Percentiles rank a stretch among this genome's conserved stretches.
Evolutionary conservation across 2,329 filamentous ascomycete genomes (phyloP).

Genomic region (Colletotrichum siamense): DNA sequence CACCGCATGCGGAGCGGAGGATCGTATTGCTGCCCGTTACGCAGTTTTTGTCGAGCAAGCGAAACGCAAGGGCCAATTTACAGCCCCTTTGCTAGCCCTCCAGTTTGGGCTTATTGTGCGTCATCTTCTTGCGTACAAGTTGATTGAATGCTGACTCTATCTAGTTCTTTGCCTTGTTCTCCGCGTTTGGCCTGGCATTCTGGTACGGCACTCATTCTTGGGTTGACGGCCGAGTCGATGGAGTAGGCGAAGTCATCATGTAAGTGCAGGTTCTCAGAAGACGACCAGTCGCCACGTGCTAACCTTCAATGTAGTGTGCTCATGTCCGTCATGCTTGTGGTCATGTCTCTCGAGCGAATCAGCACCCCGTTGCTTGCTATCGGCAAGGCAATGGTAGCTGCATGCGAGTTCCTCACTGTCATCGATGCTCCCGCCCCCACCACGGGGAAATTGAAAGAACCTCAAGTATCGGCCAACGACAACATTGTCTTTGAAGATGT

Average conservation of each 20-base stretch:
- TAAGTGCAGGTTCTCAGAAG: slow-evolving; percentile 35
- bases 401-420: slow-evolving; percentile 62
- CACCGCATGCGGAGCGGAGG: slow-evolving; percentile 66
- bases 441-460: slow-evolving; percentile 38
- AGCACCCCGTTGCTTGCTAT: slow-evolving; percentile 65
- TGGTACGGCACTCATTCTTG: slow-evolving; percentile 66
- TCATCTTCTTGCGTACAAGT: background rate
- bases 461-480: slow-evolving; percentile 41
- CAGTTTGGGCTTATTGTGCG: slow-evolving; percentile 58
- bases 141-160: slow-evolving; percentile 9
- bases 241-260: slow-evolving; percentile 61
- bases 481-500: slow-evolving; percentile 64
- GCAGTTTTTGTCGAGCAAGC: slow-evolving; percentile 60
- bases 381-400: slow-evolving; percentile 62
- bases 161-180: slow-evolving; percentile 59
- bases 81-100: slow-evolving; percentile 54
- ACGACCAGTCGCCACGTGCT: background rate
- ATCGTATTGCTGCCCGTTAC: slow-evolving; percentile 58
- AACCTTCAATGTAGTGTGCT: slow-evolving; percentile 41
- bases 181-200: slow-evolving; percentile 62
- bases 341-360: slow-evolving; percentile 61
- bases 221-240: slow-evolving; percentile 49
- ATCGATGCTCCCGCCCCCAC: slow-evolving; percentile 51
- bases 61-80: slow-evolving; percentile 51
- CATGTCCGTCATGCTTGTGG: slow-evolving; percentile 64